Evolutionary conservation across 805 yeast species (phyloP).

Genomic region (Nadsonia fulvescens): DNA sequence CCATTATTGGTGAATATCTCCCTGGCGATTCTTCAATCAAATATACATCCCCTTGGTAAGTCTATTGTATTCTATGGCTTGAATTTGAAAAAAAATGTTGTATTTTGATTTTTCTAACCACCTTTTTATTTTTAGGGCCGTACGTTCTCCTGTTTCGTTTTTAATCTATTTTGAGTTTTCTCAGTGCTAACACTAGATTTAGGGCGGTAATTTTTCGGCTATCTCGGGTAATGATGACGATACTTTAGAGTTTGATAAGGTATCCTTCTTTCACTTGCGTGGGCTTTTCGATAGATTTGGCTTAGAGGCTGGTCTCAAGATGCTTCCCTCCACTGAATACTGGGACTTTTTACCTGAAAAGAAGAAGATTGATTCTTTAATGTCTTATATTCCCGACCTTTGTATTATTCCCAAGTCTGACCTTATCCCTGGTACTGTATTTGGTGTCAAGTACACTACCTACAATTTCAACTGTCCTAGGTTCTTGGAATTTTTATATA

Average conservation of each 20-base stretch:
- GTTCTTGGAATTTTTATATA: constrained; percentile 31
- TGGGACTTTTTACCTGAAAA: constrained; percentile 25
- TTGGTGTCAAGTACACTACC: constrained; percentile 37
- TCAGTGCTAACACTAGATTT: neutral
- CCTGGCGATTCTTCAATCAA: constrained; percentile 67
- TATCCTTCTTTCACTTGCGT: constrained; percentile 33
- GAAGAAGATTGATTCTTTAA: constrained; percentile 28
- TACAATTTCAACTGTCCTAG: constrained; percentile 62
- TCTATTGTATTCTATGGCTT: too few relatives aligned
- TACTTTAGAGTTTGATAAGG: constrained; percentile 34
- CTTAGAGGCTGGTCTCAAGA: constrained; percentile 36
- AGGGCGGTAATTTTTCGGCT: constrained; percentile 41
- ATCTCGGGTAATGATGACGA: constrained; percentile 40
- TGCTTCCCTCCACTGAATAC: constrained; percentile 36
- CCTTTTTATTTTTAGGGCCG: neutral
- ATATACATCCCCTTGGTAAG: constrained; percentile 78
- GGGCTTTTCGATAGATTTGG: constrained; percentile 30
- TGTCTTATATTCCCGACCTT: constrained; percentile 32
- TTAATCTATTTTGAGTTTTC: too few relatives aligned
- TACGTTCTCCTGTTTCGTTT: too few relatives aligned
- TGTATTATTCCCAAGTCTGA: constrained; percentile 20
- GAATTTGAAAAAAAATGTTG: too few relatives aligned
- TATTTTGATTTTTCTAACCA: too few relatives aligned
- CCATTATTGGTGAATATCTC: constrained; percentile 42
- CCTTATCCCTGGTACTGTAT: constrained; percentile 34